Percentiles rank a stretch among this genome's conserved stretches.
Conservation (phyloP, 2,329 filamentous ascomycete species). For the Ophiostoma ips region DNA sequence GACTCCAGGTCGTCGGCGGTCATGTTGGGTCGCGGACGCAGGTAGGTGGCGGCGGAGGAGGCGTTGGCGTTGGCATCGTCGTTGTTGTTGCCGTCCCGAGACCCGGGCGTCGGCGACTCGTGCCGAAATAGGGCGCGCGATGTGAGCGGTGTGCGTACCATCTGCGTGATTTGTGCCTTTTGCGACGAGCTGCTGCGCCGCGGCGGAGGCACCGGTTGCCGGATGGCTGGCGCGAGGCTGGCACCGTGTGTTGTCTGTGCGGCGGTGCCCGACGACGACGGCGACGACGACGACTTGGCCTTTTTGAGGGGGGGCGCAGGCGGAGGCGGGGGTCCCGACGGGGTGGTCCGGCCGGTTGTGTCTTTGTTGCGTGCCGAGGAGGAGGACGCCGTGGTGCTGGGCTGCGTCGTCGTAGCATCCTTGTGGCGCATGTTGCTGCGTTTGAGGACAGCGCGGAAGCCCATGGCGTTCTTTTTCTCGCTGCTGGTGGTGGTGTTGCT, state of each 20-base stretch:
- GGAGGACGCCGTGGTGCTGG: neutral
- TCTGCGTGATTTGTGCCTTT: neutral
- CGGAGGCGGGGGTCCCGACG: neutral
- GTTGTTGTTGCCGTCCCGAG: neutral
- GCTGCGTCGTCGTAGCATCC: neutral
- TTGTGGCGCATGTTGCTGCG: conserved; percentile 32
- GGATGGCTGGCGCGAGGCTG: neutral
- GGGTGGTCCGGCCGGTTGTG: neutral
- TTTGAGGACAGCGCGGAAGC: conserved; percentile 37
- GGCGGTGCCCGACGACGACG: too few species aligned
- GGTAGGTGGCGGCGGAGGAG: conserved; percentile 4
- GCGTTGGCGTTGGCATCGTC: neutral
- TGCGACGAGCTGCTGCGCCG: neutral
- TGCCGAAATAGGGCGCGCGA: conserved; percentile 11
- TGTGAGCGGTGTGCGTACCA: conserved; percentile 12
- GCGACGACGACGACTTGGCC: neutral
- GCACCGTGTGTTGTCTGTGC: too few species aligned
- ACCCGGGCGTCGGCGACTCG: conserved; percentile 1
- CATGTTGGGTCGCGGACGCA: conserved; percentile 1
- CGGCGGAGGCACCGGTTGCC: neutral
- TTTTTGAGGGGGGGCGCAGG: too few species aligned
- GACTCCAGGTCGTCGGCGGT: conserved; percentile 29
- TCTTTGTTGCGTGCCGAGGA: neutral
- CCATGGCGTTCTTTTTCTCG: conserved; percentile 6
- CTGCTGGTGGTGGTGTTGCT: neutral